Conservation (phyloP, 83 land plant genomes). For the Diphasiastrum complanatum region DNA sequence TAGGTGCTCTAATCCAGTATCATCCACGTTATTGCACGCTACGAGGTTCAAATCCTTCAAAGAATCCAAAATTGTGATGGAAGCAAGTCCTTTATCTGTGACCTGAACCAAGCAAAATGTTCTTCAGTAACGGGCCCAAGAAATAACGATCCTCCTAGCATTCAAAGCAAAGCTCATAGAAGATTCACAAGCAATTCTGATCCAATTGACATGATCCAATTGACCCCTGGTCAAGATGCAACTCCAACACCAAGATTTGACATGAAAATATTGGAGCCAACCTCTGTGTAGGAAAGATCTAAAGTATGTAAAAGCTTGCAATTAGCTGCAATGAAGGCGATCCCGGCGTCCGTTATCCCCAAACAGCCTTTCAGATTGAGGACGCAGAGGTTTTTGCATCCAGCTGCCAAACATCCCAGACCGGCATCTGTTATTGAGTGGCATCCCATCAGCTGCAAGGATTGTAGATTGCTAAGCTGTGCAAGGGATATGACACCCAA, state of each 20-base stretch:
- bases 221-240: too few relatives aligned
- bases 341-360: conserved; percentile 66
- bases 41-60: conserved; percentile 49
- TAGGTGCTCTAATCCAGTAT: conserved; percentile 43
- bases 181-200: conserved; percentile 3
- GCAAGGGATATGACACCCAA: conserved; percentile 44
- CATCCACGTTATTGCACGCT: conserved; percentile 59
- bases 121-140: background rate
- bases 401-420: conserved; percentile 63
- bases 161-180: background rate
- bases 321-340: conserved; percentile 58
- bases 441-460: conserved; percentile 61
- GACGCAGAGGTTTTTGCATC: conserved; percentile 49
- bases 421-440: conserved; percentile 66
- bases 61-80: conserved; percentile 34
- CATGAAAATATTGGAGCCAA: conserved; percentile 19
- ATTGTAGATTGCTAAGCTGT: conserved; percentile 43
- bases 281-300: conserved; percentile 82
- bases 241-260: background rate
- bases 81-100: conserved; percentile 44
- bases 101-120: conserved; percentile 32
- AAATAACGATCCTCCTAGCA: background rate
- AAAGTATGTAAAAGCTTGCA: conserved; percentile 51
- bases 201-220: background rate
- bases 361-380: conserved; percentile 66